Conservation (phyloP, 805 yeast genomes). For the Metschnikowia similis region DNA sequence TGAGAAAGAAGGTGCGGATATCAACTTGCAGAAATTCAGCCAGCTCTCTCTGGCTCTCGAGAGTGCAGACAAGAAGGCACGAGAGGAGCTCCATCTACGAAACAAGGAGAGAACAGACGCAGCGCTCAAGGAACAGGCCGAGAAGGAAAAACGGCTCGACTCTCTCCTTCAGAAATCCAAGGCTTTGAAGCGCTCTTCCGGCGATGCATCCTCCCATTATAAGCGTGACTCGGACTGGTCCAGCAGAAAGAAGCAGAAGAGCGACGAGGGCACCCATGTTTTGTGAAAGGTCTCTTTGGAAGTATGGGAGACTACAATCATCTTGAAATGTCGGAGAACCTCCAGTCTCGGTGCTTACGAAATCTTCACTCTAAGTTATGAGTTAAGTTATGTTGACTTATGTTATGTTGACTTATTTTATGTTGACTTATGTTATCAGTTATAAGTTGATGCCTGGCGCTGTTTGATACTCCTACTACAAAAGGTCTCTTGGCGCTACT, state of each 20-base stretch:
- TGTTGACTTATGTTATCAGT: too few species aligned
- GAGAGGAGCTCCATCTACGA: constrained; percentile 25
- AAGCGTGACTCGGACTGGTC: constrained; percentile 4
- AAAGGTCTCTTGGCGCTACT: constrained; percentile 11
- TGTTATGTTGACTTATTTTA: not conserved
- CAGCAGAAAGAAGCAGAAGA: constrained; percentile 14
- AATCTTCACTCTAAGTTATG: too few species aligned
- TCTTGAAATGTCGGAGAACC: too few species aligned
- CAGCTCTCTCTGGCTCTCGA: constrained; percentile 68
- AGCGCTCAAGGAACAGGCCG: constrained; percentile 23
- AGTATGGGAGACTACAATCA: too few species aligned
- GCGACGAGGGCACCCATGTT: constrained; percentile 3
- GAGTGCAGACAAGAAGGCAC: constrained; percentile 23
- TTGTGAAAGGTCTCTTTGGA: too few species aligned
- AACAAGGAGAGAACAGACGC: constrained; percentile 25
- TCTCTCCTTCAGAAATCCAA: constrained; percentile 27
- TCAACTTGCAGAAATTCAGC: constrained; percentile 55
- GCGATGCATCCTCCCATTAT: not conserved
- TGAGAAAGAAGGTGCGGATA: constrained; percentile 28
- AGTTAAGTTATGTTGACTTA: too few species aligned
- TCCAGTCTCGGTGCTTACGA: too few species aligned
- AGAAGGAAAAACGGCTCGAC: constrained; percentile 26
- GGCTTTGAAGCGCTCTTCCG: constrained; percentile 12
- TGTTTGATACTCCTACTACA: not conserved
- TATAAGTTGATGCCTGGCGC: too few species aligned